Evolutionary conservation across 2,329 filamentous ascomycete species (phyloP).

Genomic region (Zalaria sp.): DNA sequence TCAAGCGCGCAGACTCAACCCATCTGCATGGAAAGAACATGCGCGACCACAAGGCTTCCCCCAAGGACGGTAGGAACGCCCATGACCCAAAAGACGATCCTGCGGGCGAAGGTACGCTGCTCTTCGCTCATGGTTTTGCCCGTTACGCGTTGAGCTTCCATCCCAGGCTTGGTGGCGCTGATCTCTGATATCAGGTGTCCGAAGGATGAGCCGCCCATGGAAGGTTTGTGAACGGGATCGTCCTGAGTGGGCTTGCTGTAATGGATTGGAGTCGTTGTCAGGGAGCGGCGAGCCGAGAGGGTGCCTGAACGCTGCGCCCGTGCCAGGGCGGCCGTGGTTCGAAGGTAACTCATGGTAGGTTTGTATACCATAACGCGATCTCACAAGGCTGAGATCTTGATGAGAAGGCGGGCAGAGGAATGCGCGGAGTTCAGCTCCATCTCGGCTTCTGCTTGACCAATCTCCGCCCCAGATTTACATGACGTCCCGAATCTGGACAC

Average conservation of each 20-base stretch:
- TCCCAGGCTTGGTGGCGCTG: conserved; percentile 14
- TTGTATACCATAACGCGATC: too few relatives aligned
- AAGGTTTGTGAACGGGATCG: conserved; percentile 11
- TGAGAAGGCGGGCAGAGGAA: too few relatives aligned
- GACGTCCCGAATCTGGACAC: too few relatives aligned
- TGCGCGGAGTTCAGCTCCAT: too few relatives aligned
- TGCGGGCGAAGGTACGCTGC: conserved; percentile 10
- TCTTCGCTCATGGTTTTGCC: conserved; percentile 14
- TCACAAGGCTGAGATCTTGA: too few relatives aligned
- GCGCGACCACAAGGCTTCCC: conserved; percentile 6
- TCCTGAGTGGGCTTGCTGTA: neutral
- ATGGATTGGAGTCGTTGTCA: too few relatives aligned
- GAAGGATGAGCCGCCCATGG: conserved; percentile 13
- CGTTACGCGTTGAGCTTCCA: conserved; percentile 11
- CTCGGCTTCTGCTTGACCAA: too few relatives aligned
- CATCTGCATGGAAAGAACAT: conserved; percentile 1
- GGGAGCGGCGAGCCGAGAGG: too few relatives aligned
- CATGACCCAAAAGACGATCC: conserved; percentile 9
- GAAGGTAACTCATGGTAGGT: too few relatives aligned
- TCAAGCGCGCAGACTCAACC: neutral
- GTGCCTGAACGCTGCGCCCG: too few relatives aligned
- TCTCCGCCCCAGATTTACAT: too few relatives aligned
- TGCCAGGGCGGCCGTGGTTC: too few relatives aligned
- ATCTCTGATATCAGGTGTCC: conserved; percentile 15
- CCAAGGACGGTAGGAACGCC: conserved; percentile 9